Evolutionary conservation across 352 stramenopile species (phyloP), one percentile per base, ranked within the genome.

Genomic region (Globisporangium echinulatum): DNA sequence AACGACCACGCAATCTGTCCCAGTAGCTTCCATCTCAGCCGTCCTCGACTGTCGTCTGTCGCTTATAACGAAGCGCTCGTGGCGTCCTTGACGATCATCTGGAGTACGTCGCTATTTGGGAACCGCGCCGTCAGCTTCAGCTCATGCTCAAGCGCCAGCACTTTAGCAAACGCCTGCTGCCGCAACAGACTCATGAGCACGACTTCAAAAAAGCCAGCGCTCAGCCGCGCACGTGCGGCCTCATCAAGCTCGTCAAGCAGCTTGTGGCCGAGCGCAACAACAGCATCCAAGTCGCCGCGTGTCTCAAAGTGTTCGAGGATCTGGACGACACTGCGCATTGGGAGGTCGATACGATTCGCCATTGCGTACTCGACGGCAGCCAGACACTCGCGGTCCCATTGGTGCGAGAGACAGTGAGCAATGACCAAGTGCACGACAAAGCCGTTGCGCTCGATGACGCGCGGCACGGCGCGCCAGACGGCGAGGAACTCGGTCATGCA

Each of bases 361-460:
- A 76, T 56, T 33, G 61, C 56, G 4, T 60, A 60, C 17, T 67
- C 64, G 7, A 66, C 43, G 19, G 69, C 38, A 11, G 61, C 60
- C 33, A 62, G 54, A 17, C 66, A 70, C 19, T 63, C 63, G 46
- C 66, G 56, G 4, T 71, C 53, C 57, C 59, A 68, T 7, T 40
- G 13, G 15, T 56, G 59, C 8, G 65, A 49, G 15, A 79, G 19
- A 47, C 70, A 80, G 36, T 78, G 52, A 19, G 74, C 70, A 7
- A 85, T 52, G 8, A 85, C 47, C 56, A 85, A 43, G 36, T 78
- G 68, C 40, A 82, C 58, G n/a, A 85, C 58, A 60, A 85, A 85
- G 3, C 62, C 71, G 37, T 76, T 71, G 17, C 60, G 68, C 48
- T 46, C 58, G 15, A 85, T 58, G 25, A 85, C 72, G 25, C 59